A percentile compares a stretch with the other conserved stretches of the same genome.
phyloP scores from a whole-genome alignment of 116 monocot species.

The Zostera marina region DNA sequence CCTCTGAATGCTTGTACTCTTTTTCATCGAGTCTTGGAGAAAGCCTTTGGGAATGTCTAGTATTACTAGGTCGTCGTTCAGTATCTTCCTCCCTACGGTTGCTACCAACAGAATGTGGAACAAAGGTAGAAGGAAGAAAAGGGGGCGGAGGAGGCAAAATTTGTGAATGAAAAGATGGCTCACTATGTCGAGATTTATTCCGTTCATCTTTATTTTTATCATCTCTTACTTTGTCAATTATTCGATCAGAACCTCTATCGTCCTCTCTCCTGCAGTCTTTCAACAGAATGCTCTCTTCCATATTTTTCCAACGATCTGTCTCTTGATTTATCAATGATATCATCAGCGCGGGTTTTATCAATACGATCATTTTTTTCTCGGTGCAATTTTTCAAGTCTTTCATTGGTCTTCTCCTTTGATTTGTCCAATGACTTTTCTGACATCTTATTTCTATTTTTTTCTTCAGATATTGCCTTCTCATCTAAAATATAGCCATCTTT shows the following conservation, averaged over 20 bases:
- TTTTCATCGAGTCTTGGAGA: conserved; percentile 89
- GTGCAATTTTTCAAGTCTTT: conserved; percentile 67
- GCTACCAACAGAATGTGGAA: conserved; percentile 67
- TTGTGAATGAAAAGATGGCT: conserved; percentile 46
- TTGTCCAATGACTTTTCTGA: conserved; percentile 39
- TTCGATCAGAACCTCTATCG: conserved; percentile 40
- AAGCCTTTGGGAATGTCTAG: conserved; percentile 51
- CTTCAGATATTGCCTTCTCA: conserved; percentile 41
- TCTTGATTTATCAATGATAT: conserved; percentile 50
- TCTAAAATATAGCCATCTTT: conserved; percentile 41
- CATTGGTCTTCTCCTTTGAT: conserved; percentile 46
- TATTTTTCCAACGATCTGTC: conserved; percentile 79
- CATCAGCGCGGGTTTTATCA: conserved; percentile 49
- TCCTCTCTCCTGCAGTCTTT: conserved; percentile 55
- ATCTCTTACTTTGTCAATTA: conserved; percentile 44
- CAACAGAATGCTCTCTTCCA: conserved; percentile 65
- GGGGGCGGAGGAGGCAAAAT: conserved; percentile 91
- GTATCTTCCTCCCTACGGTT: conserved; percentile 72
- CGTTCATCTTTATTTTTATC: conserved; percentile 62
- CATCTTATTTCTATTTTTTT: conserved; percentile 28
- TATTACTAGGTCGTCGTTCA: conserved; percentile 39
- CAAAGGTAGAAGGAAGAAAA: conserved; percentile 59
- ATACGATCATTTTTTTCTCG: conserved; percentile 45
- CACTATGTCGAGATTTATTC: conserved; percentile 39
- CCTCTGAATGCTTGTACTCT: conserved; percentile 64